Evolutionary conservation across 106 monocot genomes (phyloP).

Genomic region (Apostasia ramifera): DNA sequence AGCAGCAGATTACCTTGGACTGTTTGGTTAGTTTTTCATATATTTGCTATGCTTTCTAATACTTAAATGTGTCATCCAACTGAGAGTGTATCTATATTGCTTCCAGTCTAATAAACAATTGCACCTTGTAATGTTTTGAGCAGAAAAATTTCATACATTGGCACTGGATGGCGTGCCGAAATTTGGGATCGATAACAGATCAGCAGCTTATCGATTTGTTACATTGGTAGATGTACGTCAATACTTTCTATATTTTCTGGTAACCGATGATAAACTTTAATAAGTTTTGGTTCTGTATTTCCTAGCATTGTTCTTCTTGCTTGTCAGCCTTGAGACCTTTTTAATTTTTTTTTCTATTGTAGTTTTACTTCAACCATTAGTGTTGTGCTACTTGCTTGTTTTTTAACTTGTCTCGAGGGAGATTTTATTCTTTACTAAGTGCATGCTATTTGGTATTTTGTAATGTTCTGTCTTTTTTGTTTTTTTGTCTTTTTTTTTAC

Average conservation of each 20-base stretch:
- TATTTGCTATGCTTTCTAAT: background rate
- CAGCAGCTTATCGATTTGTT: conserved; percentile 92
- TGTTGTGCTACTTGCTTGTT: no score
- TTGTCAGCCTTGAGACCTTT: no score
- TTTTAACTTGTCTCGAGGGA: no score
- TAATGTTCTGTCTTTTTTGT: no score
- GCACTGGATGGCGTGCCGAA: conserved; percentile 86
- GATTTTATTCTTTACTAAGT: no score
- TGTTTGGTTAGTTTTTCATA: conserved; percentile 65
- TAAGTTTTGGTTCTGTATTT: no score
- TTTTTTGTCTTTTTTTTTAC: no score
- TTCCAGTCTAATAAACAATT: background rate
- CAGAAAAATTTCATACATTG: conserved; percentile 92
- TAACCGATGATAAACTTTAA: no score
- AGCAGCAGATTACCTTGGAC: conserved; percentile 93
- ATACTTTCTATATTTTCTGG: background rate
- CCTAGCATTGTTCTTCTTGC: no score
- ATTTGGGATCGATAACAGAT: conserved; percentile 69
- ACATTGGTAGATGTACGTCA: conserved; percentile 79
- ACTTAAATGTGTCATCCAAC: background rate
- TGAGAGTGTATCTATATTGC: background rate
- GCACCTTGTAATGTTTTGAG: conserved; percentile 1
- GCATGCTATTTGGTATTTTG: no score
- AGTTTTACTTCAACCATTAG: no score
- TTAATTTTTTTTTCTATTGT: no score